A percentile compares a stretch with the other conserved stretches of the same genome.
phyloP scores from a whole-genome alignment of 371 early-diverging fungal species.

The Mortierella sp. region DNA sequence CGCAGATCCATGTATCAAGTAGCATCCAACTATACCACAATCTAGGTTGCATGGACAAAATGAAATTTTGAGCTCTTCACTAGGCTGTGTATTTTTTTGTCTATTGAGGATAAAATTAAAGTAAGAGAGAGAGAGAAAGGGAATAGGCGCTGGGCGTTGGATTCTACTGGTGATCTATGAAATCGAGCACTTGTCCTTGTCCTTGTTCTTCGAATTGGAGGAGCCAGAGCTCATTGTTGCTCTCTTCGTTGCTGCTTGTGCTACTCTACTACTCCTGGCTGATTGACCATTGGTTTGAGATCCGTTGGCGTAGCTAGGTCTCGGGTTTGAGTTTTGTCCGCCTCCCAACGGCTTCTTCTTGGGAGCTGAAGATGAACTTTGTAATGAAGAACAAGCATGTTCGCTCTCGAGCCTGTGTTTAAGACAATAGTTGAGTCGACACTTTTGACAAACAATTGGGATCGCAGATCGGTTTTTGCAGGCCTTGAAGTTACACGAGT shows the following conservation, averaged over 20 bases:
- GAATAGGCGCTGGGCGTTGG: too few relatives aligned
- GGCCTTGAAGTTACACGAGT: constrained; percentile 62
- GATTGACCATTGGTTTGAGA: not conserved
- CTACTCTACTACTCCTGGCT: constrained; percentile 24
- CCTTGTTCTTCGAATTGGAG: constrained; percentile 29
- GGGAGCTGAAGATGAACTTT: not conserved
- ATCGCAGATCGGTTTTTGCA: constrained; percentile 68
- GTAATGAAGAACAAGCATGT: constrained; percentile 57
- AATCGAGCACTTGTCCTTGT: constrained; percentile 45
- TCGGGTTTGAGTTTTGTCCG: too few relatives aligned
- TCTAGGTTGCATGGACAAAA: too few relatives aligned
- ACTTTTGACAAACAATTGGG: constrained; percentile 66
- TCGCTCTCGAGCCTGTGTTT: constrained; percentile 72
- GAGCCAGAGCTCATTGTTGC: constrained; percentile 19
- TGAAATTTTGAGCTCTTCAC: too few relatives aligned
- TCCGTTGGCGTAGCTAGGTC: too few relatives aligned
- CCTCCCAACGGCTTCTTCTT: not conserved
- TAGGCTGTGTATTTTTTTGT: too few relatives aligned
- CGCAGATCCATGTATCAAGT: too few relatives aligned
- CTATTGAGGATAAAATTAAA: too few relatives aligned
- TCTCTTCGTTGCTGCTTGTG: constrained; percentile 21
- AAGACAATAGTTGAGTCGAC: constrained; percentile 68
- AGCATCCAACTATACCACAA: too few relatives aligned
- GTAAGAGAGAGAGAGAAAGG: too few relatives aligned
- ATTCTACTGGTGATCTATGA: constrained; percentile 28